Percentiles rank a stretch among this genome's conserved stretches.
Evolutionary conservation across 352 stramenopile genomes (phyloP).

Genomic region (Globisporangium lucens): DNA sequence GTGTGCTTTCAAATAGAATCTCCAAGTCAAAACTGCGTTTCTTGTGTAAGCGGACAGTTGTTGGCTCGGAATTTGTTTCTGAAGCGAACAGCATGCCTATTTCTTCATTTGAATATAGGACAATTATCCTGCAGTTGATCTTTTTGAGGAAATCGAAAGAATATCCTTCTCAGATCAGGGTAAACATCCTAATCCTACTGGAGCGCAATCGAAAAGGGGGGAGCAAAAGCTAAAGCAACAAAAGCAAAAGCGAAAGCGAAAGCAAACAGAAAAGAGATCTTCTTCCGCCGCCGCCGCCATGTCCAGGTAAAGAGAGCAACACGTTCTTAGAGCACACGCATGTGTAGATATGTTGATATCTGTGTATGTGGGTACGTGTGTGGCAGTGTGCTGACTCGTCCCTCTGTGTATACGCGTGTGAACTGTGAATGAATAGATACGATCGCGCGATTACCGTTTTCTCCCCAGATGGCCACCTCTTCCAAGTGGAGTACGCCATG

Average conservation of each 20-base stretch:
- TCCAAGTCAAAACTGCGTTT: not conserved
- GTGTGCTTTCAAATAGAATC: not conserved
- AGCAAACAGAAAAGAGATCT: conserved; percentile 15
- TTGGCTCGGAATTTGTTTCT: no score
- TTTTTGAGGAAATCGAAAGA: not conserved
- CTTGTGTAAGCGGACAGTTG: no score
- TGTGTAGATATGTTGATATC: not conserved
- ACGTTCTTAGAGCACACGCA: not conserved
- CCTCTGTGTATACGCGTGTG: not conserved
- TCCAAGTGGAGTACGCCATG: conserved; percentile 99
- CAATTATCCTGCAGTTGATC: no score
- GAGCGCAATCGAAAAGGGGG: not conserved
- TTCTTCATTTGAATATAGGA: not conserved
- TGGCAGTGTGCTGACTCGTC: no score
- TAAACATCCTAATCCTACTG: not conserved
- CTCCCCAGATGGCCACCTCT: conserved; percentile 98
- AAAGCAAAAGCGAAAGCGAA: not conserved
- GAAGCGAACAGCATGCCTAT: no score
- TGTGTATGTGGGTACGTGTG: not conserved
- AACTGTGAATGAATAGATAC: conserved; percentile 79
- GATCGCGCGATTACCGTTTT: conserved; percentile 99
- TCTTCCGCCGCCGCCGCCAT: conserved; percentile 17
- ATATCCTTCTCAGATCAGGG: not conserved
- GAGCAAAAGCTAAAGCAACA: conserved; percentile 6
- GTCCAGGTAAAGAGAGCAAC: conserved; percentile 30